Conservation (phyloP, 257 asterid species). For the Cruciata laevipes region DNA sequence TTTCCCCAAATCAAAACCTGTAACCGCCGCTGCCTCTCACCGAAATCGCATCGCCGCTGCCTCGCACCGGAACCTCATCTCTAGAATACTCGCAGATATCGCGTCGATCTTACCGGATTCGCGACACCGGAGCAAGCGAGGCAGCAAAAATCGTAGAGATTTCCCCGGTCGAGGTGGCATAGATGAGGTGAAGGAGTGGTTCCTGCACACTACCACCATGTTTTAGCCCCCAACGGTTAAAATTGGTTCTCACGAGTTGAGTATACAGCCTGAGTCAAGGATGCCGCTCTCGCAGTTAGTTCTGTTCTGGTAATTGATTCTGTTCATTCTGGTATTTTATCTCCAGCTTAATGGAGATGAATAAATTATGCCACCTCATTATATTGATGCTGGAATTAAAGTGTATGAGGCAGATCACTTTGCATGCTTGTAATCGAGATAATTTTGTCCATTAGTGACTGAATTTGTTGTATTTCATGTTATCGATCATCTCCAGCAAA, state of each 20-base stretch:
- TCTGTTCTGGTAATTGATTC: slow-evolving; percentile 47
- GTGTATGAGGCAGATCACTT: slow-evolving; percentile 75
- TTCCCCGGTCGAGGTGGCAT: no score
- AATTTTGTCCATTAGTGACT: background rate
- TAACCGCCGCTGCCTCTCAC: no score
- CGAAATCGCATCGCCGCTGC: no score
- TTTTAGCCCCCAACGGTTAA: slow-evolving; percentile 64
- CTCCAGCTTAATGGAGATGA: background rate
- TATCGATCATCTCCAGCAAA: background rate
- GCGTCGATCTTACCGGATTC: no score
- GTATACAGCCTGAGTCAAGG: slow-evolving; percentile 51
- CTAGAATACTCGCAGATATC: no score
- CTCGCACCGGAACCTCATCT: no score
- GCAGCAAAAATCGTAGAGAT: no score
- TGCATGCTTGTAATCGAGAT: slow-evolving; percentile 43
- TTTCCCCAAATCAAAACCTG: no score
- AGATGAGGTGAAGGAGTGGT: no score
- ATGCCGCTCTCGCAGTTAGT: slow-evolving; percentile 60
- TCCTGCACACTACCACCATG: slow-evolving; percentile 40
- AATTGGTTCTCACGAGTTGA: slow-evolving; percentile 57
- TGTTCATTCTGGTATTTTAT: background rate
- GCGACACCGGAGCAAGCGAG: no score
- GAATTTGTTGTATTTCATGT: background rate
- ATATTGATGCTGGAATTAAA: no score
- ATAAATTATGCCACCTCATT: no score